A percentile compares a stretch with the other conserved stretches of the same genome.
These are phyloP conservation scores for Agaricus sinodeliciosus DNA, from an alignment of 768 basidiomycete genomes.

Conservation along the genomic window DNA sequence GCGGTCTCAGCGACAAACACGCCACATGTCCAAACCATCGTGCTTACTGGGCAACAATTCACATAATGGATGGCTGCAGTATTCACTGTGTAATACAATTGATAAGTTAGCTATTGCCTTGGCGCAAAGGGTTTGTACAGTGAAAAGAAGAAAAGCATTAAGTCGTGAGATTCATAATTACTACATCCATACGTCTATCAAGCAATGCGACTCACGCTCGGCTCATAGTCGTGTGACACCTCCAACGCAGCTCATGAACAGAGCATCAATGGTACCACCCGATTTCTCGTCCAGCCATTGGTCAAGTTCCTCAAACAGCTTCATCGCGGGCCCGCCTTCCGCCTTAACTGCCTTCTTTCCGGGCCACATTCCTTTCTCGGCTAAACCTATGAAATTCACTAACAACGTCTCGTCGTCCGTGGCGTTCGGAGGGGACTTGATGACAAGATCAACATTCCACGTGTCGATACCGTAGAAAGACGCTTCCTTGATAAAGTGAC, in stretches of 20 bases:
- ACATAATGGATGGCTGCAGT: background rate
- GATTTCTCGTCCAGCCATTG: slow-evolving; percentile 63
- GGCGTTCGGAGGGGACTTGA: slow-evolving; percentile 40
- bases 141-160: background rate
- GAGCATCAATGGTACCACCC: slow-evolving; percentile 58
- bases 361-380: slow-evolving; percentile 84
- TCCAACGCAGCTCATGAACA: slow-evolving; percentile 65
- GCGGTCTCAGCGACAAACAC: background rate
- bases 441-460: slow-evolving; percentile 68
- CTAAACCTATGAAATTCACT: slow-evolving; percentile 77
- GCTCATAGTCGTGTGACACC: slow-evolving; percentile 41
- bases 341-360: slow-evolving; percentile 50
- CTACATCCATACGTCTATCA: background rate
- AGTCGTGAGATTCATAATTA: background rate
- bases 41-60: background rate
- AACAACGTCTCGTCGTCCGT: slow-evolving; percentile 29
- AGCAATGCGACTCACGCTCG: slow-evolving; percentile 20
- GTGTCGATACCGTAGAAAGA: slow-evolving; percentile 76
- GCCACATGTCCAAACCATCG: background rate
- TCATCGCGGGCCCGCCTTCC: slow-evolving; percentile 55
- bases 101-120: background rate
- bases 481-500: slow-evolving; percentile 90
- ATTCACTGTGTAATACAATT: background rate
- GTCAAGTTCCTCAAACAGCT: slow-evolving; percentile 70
- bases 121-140: background rate